phyloP scores from a whole-genome alignment of 169 alveolate species.

The Theileria annulata region DNA sequence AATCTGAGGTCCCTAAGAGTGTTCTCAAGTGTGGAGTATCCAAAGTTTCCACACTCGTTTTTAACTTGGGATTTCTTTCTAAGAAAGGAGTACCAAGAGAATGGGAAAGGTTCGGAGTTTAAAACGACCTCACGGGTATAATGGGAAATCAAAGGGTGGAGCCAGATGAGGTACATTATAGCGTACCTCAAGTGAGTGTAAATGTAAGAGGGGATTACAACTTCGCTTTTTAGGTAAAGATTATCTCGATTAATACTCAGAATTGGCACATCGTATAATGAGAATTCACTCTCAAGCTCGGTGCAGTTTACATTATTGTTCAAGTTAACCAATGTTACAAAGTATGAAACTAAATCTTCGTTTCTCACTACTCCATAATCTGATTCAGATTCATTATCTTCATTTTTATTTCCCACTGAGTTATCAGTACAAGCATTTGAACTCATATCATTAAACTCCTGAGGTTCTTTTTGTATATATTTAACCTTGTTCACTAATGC shows the following conservation, averaged over 20 bases:
- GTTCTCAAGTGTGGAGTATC: conserved; percentile 41
- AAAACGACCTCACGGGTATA: conserved; percentile 33
- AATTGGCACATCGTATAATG: not conserved
- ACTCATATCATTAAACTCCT: not conserved
- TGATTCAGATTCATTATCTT: not conserved
- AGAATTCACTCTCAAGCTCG: not conserved
- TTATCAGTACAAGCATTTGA: not conserved
- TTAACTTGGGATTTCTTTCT: conserved; percentile 21
- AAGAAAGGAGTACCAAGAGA: conserved; percentile 31
- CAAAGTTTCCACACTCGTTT: conserved; percentile 32
- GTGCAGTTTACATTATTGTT: conserved; percentile 20
- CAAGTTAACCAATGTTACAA: not conserved
- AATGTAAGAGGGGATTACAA: conserved; percentile 26
- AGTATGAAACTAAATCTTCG: conserved; percentile 31
- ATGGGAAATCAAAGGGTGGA: conserved; percentile 55
- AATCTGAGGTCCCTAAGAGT: conserved; percentile 41
- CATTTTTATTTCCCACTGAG: not conserved
- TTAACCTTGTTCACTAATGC: conserved; percentile 17
- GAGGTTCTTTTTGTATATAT: conserved; percentile 3
- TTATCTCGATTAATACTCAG: not conserved
- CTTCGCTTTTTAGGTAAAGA: conserved; percentile 9
- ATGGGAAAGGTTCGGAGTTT: conserved; percentile 52
- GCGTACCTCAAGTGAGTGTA: conserved; percentile 46
- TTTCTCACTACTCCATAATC: conserved; percentile 23
- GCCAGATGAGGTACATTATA: conserved; percentile 52